Conservation (phyloP, 1,139 yeast genomes). For the Hansenula lynferdii region DNA sequence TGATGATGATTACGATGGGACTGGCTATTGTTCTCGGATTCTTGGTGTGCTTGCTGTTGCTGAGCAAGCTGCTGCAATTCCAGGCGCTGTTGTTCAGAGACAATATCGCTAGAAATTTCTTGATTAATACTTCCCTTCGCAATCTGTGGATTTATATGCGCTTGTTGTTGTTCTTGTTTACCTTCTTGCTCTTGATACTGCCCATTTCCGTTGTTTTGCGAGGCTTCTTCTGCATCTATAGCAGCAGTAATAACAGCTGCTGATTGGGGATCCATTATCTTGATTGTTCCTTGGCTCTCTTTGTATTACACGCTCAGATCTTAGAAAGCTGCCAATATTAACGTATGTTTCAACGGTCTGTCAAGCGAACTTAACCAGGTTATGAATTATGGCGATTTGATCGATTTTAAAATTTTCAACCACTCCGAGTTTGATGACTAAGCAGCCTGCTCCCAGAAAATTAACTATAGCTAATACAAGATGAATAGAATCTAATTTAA, state of each 20-base stretch:
- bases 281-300: background rate
- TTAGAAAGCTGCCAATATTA: background rate
- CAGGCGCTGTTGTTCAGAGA: conserved; percentile 1
- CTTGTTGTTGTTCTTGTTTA: conserved; percentile 4
- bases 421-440: background rate
- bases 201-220: background rate
- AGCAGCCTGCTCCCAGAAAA: too few species aligned
- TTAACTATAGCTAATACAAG: too few species aligned
- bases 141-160: background rate
- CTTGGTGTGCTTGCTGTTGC: conserved; percentile 3
- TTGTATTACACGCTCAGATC: background rate
- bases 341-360: background rate
- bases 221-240: conserved; percentile 13
- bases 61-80: conserved; percentile 2
- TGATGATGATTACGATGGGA: background rate
- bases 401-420: background rate
- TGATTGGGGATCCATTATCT: conserved; percentile 15
- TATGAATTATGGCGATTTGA: conserved; percentile 8
- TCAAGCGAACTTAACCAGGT: conserved; percentile 16
- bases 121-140: background rate
- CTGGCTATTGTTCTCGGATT: conserved; percentile 1
- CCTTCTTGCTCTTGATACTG: background rate
- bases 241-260: conserved; percentile 20
- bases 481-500: too few species aligned
- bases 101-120: background rate